Evolutionary conservation across 768 basidiomycete genomes (phyloP), one percentile per base, ranked within the genome.

Genomic region (Dictyophora rubrovolvata): DNA sequence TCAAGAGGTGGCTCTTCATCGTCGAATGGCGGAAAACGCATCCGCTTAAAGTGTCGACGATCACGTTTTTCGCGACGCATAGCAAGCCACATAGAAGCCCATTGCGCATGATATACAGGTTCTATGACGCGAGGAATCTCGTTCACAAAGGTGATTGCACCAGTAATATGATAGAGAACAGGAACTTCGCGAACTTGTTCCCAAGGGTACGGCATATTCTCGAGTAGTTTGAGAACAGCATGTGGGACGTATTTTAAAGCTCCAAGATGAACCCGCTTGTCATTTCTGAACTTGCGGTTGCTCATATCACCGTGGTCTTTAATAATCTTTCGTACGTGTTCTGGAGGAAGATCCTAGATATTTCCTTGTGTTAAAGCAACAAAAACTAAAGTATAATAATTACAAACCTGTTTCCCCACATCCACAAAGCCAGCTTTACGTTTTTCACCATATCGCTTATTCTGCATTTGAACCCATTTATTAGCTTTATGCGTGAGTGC

Each of bases 231-330:
- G 87, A 98, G 90, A 61, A 99, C 96, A 48, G 96, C 96, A 73
- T 99, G 96, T 20, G 96, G 96, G 54, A 99, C 94, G 71, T 98
- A 99, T 75, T 93, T 93, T 68, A 98, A 81, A 36, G 96, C 96
- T 64, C 96, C 96, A 33, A 99, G 84, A 73, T 99, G 96, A 47
- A 99, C 96, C 63, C 96, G 91, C 76, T 99, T 99, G 79, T 99
- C 96, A 69, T 95, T 96, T 65, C 96, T 79, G 73, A 98, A 99
- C 78, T 99, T 99, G 71, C 96, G 84, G 71, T 94, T 95, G 73
- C 91, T 93, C 96, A 99, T 97, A 76, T 97, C 94, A 64, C 95
- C 94, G 67, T 98, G 95, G 73, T 98, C 96, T 75, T 97, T 94
- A 77, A 98, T 93, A 67, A 99, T 98, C 86, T 98, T 98, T 61